Base-by-base conservation (phyloP, 306 rosid genomes). In the Medicago lupulina region DNA sequence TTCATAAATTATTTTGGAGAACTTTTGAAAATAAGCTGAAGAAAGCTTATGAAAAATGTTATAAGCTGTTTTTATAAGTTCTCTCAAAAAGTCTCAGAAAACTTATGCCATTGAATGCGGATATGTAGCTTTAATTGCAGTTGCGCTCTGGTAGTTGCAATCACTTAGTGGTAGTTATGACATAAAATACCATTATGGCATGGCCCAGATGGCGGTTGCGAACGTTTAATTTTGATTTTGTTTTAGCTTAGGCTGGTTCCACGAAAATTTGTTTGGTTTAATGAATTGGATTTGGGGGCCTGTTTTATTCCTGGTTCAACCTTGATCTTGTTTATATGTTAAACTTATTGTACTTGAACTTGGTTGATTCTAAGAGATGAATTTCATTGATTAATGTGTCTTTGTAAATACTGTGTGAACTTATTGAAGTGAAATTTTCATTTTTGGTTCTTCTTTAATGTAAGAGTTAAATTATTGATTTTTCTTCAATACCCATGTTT, bases 401-500 rank as follows among this genome's bases (percentile, higher is more conserved):
- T 50, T 40, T 13, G 67, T 59, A 31, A 69, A 60, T 4, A 6
- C 14, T 25, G 13, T 71, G 51, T 67, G 68, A 63, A 40, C 57
- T 72, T 18, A n/a, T 14, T 59, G 38, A 28, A 39, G 72, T 36
- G 49, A 59, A 51, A 43, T 28, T 28, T 28, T 28, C 31, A 28
- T 28, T 28, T 28, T 93, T 16, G 98, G 97, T 1, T 90, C 98
- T 64, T 91, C 97, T 86, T 87, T 97, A 9, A 90, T 92, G 96
- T 94, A 87, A 60, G 82, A 43, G 25, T 70, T 63, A 1, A 34
- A 54, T 76, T 4, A 7, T 13, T 80, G 19, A 41, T 57, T 34
- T 34, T 49, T 49, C 54, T 49, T 49, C 8, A 6, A 49, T 49
- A 49, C 54, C 7, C 54, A 4, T 49, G 54, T 14, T 49, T 49